Evolutionary conservation across 495 filamentous ascomycete genomes (phyloP).

Genomic region (Podospora appendiculata): DNA sequence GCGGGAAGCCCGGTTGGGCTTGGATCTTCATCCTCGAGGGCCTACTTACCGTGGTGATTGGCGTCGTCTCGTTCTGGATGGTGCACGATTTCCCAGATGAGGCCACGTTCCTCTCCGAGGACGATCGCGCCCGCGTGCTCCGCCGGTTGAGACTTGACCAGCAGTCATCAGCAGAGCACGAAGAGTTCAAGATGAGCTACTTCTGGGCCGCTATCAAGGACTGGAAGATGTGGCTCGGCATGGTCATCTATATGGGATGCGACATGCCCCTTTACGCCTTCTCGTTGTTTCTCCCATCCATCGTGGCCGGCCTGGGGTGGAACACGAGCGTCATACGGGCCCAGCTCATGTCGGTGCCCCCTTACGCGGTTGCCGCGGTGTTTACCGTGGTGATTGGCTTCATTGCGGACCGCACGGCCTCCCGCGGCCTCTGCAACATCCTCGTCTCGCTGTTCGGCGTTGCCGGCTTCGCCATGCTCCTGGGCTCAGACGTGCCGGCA

Average conservation of each 20-base stretch:
- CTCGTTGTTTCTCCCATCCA: slow-evolving; percentile 81
- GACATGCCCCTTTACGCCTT: slow-evolving; percentile 80
- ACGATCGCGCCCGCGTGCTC: slow-evolving; percentile 67
- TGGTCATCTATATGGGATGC: slow-evolving; percentile 72
- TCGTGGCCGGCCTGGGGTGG: slow-evolving; percentile 71
- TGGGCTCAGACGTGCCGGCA: slow-evolving; percentile 49
- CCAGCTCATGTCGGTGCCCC: slow-evolving; percentile 81
- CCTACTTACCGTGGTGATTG: slow-evolving; percentile 65
- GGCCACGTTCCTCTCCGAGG: slow-evolving; percentile 65
- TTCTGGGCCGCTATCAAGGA: slow-evolving; percentile 71
- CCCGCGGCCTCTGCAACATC: slow-evolving; percentile 81
- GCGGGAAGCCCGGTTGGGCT: slow-evolving; percentile 61
- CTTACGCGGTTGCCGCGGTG: slow-evolving; percentile 75
- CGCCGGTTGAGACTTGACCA: slow-evolving; percentile 66
- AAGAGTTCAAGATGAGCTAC: slow-evolving; percentile 68
- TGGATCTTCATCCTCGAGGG: slow-evolving; percentile 87
- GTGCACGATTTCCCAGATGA: slow-evolving; percentile 86
- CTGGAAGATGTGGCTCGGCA: slow-evolving; percentile 80
- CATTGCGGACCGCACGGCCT: slow-evolving; percentile 67
- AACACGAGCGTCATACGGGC: slow-evolving; percentile 48
- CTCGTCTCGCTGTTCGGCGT: slow-evolving; percentile 61
- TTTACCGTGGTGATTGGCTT: slow-evolving; percentile 72
- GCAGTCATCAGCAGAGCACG: slow-evolving; percentile 71
- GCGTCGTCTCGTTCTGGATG: slow-evolving; percentile 69
- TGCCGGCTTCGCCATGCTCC: slow-evolving; percentile 70